Evolutionary conservation across 176 grass and related monocot species (phyloP), one percentile per base, ranked within the genome.

Genomic region (Juncus inflexus): DNA sequence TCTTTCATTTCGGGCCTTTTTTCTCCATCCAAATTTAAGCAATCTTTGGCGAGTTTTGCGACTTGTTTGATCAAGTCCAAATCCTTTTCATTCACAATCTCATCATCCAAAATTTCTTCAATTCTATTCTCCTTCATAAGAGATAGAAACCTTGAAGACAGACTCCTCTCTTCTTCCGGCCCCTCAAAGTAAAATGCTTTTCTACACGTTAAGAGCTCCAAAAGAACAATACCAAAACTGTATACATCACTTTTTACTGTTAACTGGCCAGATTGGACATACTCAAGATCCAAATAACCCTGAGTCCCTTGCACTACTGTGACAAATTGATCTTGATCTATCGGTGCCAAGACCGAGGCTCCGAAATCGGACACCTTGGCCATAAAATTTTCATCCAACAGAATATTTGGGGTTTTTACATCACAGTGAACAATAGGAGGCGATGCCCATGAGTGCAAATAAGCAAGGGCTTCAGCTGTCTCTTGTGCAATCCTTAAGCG

Each of bases 161-260:
- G 76, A 54, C 58, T 77, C 54, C 72, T 80, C 40, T 65, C 77
- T 64, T 83, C 80, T 47, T 76, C 72, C 0, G 57, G 39, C 9
- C 41, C 67, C 61, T 74, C 65, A 7, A 61, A 45, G 15, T 77
- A 79, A 2, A 87, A 40, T 14, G 80, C 72, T 68, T 87, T 87
- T 3, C 74, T 62, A 11, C 80, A 4, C 1, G 85, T 87, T 0
- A 87, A 70, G 2, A 87, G 76, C 76, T 87, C 80, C 0, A 87
- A 45, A 47, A 87, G 42, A 14, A 87, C 76, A 0, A 87, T 72
- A 2, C 85, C 85, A n/a, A 83, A 87, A 52, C 85, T 87, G 40
- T 87, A 87, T 1, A 87, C 85, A 65, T 87, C 85, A 36, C 85
- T 87, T 74, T 65, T 87, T 15, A 68, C 61, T 3, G 80, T 87